Base-by-base conservation (phyloP, 768 basidiomycete species). In the Xerocomellus chrysenteron region DNA sequence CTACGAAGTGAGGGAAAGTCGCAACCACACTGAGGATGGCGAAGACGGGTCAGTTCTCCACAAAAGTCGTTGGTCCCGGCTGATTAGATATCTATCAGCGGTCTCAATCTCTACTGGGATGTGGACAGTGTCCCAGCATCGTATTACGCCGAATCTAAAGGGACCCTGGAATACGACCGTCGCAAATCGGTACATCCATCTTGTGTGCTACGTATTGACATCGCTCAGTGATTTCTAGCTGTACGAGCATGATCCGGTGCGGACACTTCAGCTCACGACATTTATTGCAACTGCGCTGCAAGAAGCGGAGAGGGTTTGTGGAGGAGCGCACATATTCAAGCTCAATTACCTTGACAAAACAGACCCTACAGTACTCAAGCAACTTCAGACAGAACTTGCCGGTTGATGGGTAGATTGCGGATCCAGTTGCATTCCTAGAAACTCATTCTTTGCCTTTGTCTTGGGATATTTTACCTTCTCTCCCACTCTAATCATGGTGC, bases 1-100 rank as follows among this genome's bases (percentile, higher is more conserved):
- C 51, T 88, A 87, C 14, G 92, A 94, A 68, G 78, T 94, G 49
- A 88, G 86, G 65, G 94, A 95, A 71, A 84, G 84, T 9, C 74
- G 78, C 60, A 74, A 66, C 28, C 66, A 68, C 24, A 63, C 65
- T 1, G 69, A 71, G 17, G 67, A 73, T 46, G 75, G 76, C 17
- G 75, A 74, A 57, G 70, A 68, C n/a, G 65, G 66, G 78, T 74
- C 40, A 61, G 66, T 68, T 26, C 36, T 30, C 11, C 16, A 24
- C 9, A 28, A 35, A 21, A 9, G 1, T 19, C 3, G 4, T 33
- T 52, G 12, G 10, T 28, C 2, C 30, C 40, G 5, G 46, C 37
- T 43, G 35, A 55, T 39, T n/a, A n/a, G 16, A 41, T 24, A 21
- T 43, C 12, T 46, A 16, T 49, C 11, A 73, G 72, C n/a, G 60